A percentile compares a stretch with the other conserved stretches of the same genome.
Evolutionary conservation across 2,329 filamentous ascomycete genomes (phyloP).

Genomic region (Penicillium sp.): DNA sequence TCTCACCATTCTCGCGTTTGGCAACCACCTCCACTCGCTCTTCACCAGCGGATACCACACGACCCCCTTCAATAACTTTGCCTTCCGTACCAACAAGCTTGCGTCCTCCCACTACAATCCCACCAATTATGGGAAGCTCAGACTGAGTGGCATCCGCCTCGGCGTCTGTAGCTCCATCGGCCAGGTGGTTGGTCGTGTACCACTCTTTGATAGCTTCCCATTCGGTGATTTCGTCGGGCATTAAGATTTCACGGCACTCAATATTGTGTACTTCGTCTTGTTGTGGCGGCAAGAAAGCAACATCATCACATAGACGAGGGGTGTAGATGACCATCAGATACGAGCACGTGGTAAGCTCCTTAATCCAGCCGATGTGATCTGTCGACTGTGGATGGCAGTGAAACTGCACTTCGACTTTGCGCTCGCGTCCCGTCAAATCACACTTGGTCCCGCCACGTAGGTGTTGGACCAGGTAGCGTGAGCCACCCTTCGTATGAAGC

Average conservation of each 20-base stretch:
- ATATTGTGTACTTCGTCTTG: conserved; percentile 74
- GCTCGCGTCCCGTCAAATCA: conserved; percentile 75
- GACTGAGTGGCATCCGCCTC: conserved; percentile 8
- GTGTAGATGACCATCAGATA: conserved; percentile 94
- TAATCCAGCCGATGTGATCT: conserved; percentile 84
- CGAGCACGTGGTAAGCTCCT: conserved; percentile 84
- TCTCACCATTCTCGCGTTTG: conserved; percentile 58
- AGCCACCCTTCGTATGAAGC: conserved; percentile 76
- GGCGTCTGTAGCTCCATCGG: conserved; percentile 27
- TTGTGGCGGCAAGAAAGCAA: conserved; percentile 77
- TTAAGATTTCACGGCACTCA: conserved; percentile 67
- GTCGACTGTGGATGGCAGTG: conserved; percentile 73
- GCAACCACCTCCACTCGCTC: conserved; percentile 49
- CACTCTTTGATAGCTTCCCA: conserved; percentile 44
- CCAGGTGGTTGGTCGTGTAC: conserved; percentile 32
- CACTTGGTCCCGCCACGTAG: conserved; percentile 76
- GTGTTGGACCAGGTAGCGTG: conserved; percentile 79
- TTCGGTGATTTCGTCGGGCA: conserved; percentile 51
- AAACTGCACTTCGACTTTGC: conserved; percentile 76
- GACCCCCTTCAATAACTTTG: conserved; percentile 54
- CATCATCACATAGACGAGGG: conserved; percentile 78
- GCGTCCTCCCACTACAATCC: conserved; percentile 57
- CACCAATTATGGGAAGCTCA: conserved; percentile 50
- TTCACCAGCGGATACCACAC: conserved; percentile 52
- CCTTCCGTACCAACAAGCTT: conserved; percentile 54